Conservation (phyloP, 2,329 filamentous ascomycete species). For the Alternaria sp. region DNA sequence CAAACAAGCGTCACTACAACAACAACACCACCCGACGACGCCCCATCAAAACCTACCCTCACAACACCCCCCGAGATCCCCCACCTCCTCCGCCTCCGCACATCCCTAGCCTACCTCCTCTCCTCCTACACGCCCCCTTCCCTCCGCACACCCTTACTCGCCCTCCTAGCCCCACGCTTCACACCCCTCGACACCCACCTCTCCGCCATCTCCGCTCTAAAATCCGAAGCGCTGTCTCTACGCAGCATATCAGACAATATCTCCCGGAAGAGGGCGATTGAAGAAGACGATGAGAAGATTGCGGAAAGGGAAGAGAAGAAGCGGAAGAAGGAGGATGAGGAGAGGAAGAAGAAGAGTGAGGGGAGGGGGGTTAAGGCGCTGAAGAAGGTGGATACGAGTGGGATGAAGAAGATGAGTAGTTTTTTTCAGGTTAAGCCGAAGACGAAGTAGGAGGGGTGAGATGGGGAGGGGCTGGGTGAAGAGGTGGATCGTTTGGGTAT, state of each 20-base stretch:
- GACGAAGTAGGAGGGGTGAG: conserved; percentile 14
- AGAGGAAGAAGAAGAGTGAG: conserved; percentile 80
- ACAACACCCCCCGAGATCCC: conserved; percentile 55
- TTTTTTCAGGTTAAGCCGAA: conserved; percentile 79
- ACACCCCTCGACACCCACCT: conserved; percentile 74
- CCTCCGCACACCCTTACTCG: conserved; percentile 53
- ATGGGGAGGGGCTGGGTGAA: too few species aligned
- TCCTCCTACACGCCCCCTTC: conserved; percentile 62
- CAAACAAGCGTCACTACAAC: neutral
- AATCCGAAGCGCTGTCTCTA: conserved; percentile 73
- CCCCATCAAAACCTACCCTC: conserved; percentile 19
- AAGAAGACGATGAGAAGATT: conserved; percentile 65
- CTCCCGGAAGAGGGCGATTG: conserved; percentile 63
- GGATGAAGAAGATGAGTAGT: conserved; percentile 96
- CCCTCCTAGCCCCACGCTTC: conserved; percentile 66
- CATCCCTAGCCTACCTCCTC: conserved; percentile 70
- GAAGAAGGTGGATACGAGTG: conserved; percentile 86
- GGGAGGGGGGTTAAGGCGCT: conserved; percentile 79
- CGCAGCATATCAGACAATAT: conserved; percentile 74
- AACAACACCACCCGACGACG: conserved; percentile 8
- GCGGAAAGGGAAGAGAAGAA: conserved; percentile 73
- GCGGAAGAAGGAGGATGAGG: conserved; percentile 85
- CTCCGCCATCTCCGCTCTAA: conserved; percentile 68
- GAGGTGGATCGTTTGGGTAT: too few species aligned
- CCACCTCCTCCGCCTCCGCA: conserved; percentile 68